Evolutionary conservation across 805 yeast species (phyloP), one percentile per base, ranked within the genome.

Genomic region (Millerago galiae): DNA sequence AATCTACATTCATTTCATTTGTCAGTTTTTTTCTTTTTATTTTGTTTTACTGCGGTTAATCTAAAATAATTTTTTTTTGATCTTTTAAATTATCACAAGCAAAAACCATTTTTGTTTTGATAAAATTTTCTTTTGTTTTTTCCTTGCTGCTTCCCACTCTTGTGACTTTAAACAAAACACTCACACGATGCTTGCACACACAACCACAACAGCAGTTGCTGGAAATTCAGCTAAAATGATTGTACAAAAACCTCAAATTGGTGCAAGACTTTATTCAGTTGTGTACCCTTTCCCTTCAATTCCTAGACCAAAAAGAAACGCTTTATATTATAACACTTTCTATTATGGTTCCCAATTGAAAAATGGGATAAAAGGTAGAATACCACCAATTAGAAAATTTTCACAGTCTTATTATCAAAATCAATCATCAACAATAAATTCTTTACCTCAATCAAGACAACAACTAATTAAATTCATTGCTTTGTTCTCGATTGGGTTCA

Each of bases 251-350:
- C 45, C 45, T 3, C 42, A 34, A 26, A 28, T 42, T 1, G 55
- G 55, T 21, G 25, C 47, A 15, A 41, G 54, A 24, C 43, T 54
- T 34, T 50, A 51, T 30, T 49, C 58, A 11, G 49, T 49, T 3
- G 44, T 44, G 45, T 70, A 72, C 46, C 65, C 61, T 12, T 73
- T 77, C 52, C 80, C 82, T 1, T 66, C 65, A 49, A 72, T 77
- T 39, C 80, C 82, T 3, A 63, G 80, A 44, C 80, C 83, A 7
- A 77, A 74, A 56, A 59, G 80, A 48, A 72, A 70, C 40, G 71
- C 70, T 1, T 64, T 74, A 36, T 75, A 75, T 56, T 75, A 75
- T 58, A 68, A 72, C 37, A 60, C 58, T 2, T 55, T 51, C 40
- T 53, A 58, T 43, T 52, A 69, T 16, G 70, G 74, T 61, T 56